Evolutionary conservation across 179 eudicot genomes (phyloP).

Genomic region (Gypsophila paniculata): DNA sequence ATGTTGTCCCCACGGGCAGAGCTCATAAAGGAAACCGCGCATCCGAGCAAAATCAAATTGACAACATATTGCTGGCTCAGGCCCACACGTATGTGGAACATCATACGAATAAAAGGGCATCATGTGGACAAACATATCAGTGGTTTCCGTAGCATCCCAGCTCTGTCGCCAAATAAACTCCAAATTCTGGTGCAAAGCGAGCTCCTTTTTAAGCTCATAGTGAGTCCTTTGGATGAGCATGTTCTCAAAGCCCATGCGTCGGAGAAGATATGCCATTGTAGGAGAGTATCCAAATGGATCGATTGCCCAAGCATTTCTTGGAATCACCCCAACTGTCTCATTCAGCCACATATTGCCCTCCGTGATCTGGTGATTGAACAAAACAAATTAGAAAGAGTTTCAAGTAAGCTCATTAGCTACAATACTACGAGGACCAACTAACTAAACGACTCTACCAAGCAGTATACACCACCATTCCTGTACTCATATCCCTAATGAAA

Average conservation of each 20-base stretch:
- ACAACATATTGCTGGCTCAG: constrained; percentile 95
- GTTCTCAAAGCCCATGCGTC: constrained; percentile 99
- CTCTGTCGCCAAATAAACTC: constrained; percentile 94
- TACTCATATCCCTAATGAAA: not conserved
- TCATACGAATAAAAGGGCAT: constrained; percentile 99
- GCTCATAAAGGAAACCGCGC: constrained; percentile 77
- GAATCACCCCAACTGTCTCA: constrained; percentile 87
- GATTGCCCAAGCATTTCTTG: constrained; percentile 95
- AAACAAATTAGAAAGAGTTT: constrained; percentile 6
- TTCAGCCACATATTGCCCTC: constrained; percentile 98
- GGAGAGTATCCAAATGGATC: constrained; percentile 99
- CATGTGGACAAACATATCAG: constrained; percentile 98
- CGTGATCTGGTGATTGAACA: constrained; percentile 55
- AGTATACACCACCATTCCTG: not conserved
- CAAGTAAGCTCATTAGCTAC: constrained; percentile 7
- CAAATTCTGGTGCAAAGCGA: constrained; percentile 70
- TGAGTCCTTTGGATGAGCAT: constrained; percentile 98
- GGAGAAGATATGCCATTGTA: constrained; percentile 98
- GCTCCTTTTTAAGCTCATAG: constrained; percentile 92
- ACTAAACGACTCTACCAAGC: no score
- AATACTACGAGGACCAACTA: not conserved
- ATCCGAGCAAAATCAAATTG: constrained; percentile 96
- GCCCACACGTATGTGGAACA: constrained; percentile 97
- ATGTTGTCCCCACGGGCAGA: constrained; percentile 86
- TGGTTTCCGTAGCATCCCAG: constrained; percentile 88